Conservation (phyloP, 2,329 filamentous ascomycete species). For the Fusarium tanahbumbuense region DNA sequence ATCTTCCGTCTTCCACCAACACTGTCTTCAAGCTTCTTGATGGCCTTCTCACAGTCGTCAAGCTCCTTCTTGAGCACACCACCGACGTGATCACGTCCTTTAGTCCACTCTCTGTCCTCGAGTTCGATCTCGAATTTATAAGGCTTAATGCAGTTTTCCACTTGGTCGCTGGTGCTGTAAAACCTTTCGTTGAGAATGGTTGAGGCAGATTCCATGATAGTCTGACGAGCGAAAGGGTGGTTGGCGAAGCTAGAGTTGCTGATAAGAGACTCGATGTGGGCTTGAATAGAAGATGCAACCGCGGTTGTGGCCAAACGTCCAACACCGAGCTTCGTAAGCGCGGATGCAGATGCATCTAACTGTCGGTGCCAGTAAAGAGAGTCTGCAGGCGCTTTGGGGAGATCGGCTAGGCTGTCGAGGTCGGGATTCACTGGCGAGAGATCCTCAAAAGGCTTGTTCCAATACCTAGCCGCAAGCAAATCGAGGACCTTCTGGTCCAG, state of each 20-base stretch:
- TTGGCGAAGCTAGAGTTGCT: slow-evolving; percentile 84
- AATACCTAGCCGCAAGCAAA: slow-evolving; percentile 91
- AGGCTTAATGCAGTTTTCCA: slow-evolving; percentile 98
- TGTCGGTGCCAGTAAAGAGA: slow-evolving; percentile 94
- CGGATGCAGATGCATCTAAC: slow-evolving; percentile 89
- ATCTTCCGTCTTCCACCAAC: slow-evolving; percentile 88
- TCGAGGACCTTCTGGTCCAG: slow-evolving; percentile 96
- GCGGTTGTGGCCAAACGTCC: slow-evolving; percentile 92
- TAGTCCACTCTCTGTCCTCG: slow-evolving; percentile 87
- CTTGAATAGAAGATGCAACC: slow-evolving; percentile 87
- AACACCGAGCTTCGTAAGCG: slow-evolving; percentile 93
- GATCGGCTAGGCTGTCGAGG: slow-evolving; percentile 76
- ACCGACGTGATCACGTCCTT: slow-evolving; percentile 85
- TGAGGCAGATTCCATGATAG: slow-evolving; percentile 91
- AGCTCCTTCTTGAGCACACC: slow-evolving; percentile 88
- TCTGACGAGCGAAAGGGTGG: slow-evolving; percentile 91
- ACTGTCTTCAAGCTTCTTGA: slow-evolving; percentile 78
- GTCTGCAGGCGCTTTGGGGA: slow-evolving; percentile 86
- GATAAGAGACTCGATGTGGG: slow-evolving; percentile 83
- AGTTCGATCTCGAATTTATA: slow-evolving; percentile 99
- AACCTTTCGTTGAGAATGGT: slow-evolving; percentile 93
- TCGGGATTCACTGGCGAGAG: slow-evolving; percentile 75
- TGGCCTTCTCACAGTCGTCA: slow-evolving; percentile 81
- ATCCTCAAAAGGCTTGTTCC: slow-evolving; percentile 95
- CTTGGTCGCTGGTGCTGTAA: slow-evolving; percentile 96